These are phyloP conservation scores for Bothriochloa decipiens DNA, from an alignment of 176 grass and related monocot genomes.

Conservation along the genomic window DNA sequence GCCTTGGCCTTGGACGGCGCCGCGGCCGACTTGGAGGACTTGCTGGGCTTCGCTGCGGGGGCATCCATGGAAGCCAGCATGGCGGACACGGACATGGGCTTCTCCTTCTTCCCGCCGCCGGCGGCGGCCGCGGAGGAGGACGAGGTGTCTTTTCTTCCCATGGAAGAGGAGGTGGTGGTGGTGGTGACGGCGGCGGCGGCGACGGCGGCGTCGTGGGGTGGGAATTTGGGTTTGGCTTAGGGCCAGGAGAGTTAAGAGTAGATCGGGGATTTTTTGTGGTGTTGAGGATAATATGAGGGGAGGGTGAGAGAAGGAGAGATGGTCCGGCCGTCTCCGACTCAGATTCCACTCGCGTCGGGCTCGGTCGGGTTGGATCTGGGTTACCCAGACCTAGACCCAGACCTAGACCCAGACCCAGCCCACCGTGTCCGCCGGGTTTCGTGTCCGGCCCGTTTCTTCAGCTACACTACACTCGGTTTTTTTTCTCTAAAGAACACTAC, in stretches of 20 bases:
- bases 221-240: conserved; percentile 37
- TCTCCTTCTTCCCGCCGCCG: conserved; percentile 56
- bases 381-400: too few species aligned
- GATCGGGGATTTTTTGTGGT: background rate
- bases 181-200: background rate
- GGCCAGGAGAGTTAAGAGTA: background rate
- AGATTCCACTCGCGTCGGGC: background rate
- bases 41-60: conserved; percentile 51
- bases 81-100: conserved; percentile 78
- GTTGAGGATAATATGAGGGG: background rate
- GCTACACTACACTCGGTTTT: too few species aligned
- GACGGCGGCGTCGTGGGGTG: background rate
- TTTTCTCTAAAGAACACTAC: too few species aligned
- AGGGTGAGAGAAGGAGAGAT: background rate
- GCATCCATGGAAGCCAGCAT: conserved; percentile 94
- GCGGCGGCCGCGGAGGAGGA: conserved; percentile 39
- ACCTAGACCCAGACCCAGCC: too few species aligned
- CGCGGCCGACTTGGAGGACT: conserved; percentile 42
- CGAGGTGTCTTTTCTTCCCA: conserved; percentile 73
- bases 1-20: conserved; percentile 59
- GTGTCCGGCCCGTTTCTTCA: too few species aligned
- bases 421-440: too few species aligned
- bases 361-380: background rate
- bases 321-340: conserved; percentile 4
- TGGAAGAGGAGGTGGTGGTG: conserved; percentile 31